Base-by-base conservation (phyloP, 2,329 filamentous ascomycete genomes). In the Herpotrichia juniperi region DNA sequence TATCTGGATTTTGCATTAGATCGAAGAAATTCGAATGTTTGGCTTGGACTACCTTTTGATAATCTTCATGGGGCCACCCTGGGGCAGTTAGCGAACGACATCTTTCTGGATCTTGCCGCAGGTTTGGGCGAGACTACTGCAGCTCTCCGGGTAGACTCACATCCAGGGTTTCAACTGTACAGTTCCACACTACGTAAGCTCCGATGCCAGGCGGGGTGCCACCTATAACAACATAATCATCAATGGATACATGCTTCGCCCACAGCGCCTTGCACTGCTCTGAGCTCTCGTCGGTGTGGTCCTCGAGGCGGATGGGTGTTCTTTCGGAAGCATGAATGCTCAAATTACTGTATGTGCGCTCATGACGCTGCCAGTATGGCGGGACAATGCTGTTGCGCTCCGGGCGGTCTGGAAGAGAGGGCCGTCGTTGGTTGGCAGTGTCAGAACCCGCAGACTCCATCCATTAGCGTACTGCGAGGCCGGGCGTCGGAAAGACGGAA, bases 151-250 rank as follows among this genome's bases (percentile, higher is more conserved):
- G 46, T 42, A 51, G 50, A 82, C 86, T 72, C 71, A 93, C 91
- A 73, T 86, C 88, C 45, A 97, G 78, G 3, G 92, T 97, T 72
- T 94, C 87, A 39, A 99, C 90, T 42, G 83, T 86, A 66, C 94
- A 92, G 69, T 91, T 94, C 90, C 91, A 99, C 7, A 96, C 92
- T 1, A 97, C 91, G 76, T 97, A 99, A 1, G 93, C 90, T n/a
- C 93, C 93, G 42, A 87, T 76, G 5, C 82, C 82, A 3, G 81
- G 76, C 35, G 74, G 77, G 46, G 77, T 81, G 8, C 84, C 85
- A 54, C 80, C 78, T 25, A 88, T 80, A 57, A 88, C 78, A 28
- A 82, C 80, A 74, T 86, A 81, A 64, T 87, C 84, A 50, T 86
- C 81, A 46, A 89, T 83, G 6, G 79, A 76, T 34, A 87, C 85